These are phyloP conservation scores for Leccinum ochraceum DNA, from an alignment of 768 basidiomycete genomes.

Conservation along the genomic window DNA sequence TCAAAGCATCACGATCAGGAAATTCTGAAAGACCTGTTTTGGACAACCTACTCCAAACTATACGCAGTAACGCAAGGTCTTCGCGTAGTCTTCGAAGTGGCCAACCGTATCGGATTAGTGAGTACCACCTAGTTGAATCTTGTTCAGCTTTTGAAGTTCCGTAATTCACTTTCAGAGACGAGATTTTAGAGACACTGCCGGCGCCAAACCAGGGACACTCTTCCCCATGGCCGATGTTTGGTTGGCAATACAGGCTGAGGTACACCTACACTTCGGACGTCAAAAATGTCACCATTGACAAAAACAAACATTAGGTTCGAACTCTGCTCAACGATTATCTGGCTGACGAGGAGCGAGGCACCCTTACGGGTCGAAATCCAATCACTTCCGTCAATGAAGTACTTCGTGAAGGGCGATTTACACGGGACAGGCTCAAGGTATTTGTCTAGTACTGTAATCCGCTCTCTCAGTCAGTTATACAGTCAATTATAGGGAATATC, in stretches of 20 bases:
- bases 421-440: constrained; percentile 81
- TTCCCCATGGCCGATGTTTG: constrained; percentile 89
- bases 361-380: constrained; percentile 78
- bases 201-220: constrained; percentile 70
- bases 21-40: constrained; percentile 88
- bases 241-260: constrained; percentile 88
- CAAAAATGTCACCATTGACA: constrained; percentile 7
- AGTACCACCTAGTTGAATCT: constrained; percentile 34
- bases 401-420: constrained; percentile 78
- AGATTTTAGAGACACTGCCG: constrained; percentile 87
- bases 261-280: constrained; percentile 30
- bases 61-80: constrained; percentile 92
- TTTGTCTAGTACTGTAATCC: neutral
- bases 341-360: constrained; percentile 85
- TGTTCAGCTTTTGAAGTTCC: neutral
- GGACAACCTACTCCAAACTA: constrained; percentile 95
- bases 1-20: constrained; percentile 79
- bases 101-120: constrained; percentile 88
- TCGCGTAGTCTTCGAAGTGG: constrained; percentile 86
- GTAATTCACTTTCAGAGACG: constrained; percentile 56
- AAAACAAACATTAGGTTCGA: constrained; percentile 58
- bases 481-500: constrained; percentile 65
- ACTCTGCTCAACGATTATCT: constrained; percentile 86
- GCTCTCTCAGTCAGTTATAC: neutral
- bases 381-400: constrained; percentile 94